A percentile compares a stretch with the other conserved stretches of the same genome.
These are phyloP conservation scores for Wallacemonas collosoma DNA, from an alignment of 208 protist genomes.

Conservation along the genomic window DNA sequence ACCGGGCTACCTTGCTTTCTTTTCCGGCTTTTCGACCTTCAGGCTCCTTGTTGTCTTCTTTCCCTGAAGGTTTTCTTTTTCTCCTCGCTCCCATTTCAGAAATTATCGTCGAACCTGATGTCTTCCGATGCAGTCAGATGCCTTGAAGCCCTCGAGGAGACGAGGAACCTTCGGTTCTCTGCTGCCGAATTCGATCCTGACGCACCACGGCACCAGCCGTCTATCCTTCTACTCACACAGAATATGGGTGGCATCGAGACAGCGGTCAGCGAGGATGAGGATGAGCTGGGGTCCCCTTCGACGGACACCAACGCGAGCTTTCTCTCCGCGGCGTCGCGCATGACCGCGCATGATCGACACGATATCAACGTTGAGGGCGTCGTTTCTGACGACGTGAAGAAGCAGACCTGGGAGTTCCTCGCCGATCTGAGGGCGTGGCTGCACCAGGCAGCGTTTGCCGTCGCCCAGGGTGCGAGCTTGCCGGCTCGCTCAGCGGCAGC, in stretches of 20 bases:
- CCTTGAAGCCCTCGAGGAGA: not conserved
- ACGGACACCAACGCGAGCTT: constrained; percentile 6
- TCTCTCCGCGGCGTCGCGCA: not conserved
- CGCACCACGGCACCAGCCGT: constrained; percentile 30
- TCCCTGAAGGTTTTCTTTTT: no score
- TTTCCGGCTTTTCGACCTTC: no score
- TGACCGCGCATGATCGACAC: constrained; percentile 10
- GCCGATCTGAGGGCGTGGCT: constrained; percentile 62
- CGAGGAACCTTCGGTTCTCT: not conserved
- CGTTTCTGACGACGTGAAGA: constrained; percentile 18
- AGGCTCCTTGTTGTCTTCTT: no score
- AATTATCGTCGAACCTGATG: not conserved
- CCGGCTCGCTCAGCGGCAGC: not conserved
- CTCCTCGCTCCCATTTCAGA: no score
- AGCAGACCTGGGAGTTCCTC: constrained; percentile 44
- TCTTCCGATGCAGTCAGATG: not conserved
- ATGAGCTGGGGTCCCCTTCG: not conserved
- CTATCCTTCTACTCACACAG: constrained; percentile 70
- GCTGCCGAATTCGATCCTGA: not conserved
- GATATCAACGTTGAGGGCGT: not conserved
- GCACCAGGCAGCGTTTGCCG: constrained; percentile 39
- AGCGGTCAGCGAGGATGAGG: not conserved
- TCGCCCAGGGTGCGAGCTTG: constrained; percentile 19
- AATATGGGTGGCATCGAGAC: constrained; percentile 76
- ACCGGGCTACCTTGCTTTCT: no score